Conservation (phyloP, 2,329 filamentous ascomycete species). For the Polytolypa hystricis region DNA sequence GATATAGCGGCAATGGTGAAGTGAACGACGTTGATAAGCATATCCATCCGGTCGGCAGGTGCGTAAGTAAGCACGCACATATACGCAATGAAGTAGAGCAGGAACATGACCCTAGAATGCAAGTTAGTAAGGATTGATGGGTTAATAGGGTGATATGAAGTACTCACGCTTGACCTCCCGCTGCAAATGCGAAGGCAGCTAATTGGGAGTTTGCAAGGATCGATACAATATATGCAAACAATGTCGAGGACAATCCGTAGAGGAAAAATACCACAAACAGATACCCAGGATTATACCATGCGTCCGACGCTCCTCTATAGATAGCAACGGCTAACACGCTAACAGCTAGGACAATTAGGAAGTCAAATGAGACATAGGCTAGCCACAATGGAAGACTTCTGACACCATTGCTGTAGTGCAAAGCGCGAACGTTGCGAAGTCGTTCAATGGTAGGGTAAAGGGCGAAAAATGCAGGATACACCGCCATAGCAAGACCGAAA, state of each 20-base stretch:
- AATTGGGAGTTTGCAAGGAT: conserved; percentile 69
- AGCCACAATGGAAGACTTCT: conserved; percentile 71
- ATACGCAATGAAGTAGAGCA: conserved; percentile 62
- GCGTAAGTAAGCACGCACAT: conserved; percentile 64
- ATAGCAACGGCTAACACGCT: conserved; percentile 57
- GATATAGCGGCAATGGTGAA: conserved; percentile 64
- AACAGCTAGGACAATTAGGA: conserved; percentile 56
- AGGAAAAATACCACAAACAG: conserved; percentile 70
- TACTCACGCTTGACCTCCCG: conserved; percentile 56
- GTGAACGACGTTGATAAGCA: conserved; percentile 56
- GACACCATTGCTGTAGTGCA: conserved; percentile 89
- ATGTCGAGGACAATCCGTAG: conserved; percentile 65
- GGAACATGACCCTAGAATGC: conserved; percentile 45
- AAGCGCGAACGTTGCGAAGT: conserved; percentile 62
- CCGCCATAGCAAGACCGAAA: conserved; percentile 64
- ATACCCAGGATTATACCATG: conserved; percentile 71
- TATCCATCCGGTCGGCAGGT: conserved; percentile 57
- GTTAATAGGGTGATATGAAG: conserved; percentile 6
- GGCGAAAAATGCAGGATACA: conserved; percentile 79
- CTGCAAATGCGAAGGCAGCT: conserved; percentile 71
- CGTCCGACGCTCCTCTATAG: conserved; percentile 48
- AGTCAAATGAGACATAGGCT: conserved; percentile 73
- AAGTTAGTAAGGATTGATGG: conserved; percentile 8
- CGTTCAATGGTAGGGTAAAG: conserved; percentile 82
- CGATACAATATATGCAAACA: conserved; percentile 71